A percentile compares a stretch with the other conserved stretches of the same genome.
Conservation (phyloP, 352 stramenopile species). For the Phytophthora foliorum region DNA sequence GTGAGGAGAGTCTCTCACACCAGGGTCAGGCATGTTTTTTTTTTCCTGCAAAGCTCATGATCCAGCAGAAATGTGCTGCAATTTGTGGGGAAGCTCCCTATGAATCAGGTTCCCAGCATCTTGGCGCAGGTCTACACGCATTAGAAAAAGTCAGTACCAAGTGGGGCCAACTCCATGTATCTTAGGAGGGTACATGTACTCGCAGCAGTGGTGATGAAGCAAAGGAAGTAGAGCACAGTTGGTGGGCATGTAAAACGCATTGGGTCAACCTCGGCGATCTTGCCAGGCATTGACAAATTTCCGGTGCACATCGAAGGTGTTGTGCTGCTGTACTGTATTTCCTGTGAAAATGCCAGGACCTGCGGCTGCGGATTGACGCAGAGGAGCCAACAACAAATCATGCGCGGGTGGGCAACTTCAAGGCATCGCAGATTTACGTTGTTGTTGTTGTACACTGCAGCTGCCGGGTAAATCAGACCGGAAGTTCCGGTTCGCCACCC, state of each 20-base stretch:
- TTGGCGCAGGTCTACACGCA: not conserved
- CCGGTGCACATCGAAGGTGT: slow-evolving; percentile 18
- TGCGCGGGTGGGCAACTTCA: too few relatives aligned
- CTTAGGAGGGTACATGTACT: too few relatives aligned
- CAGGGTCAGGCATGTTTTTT: not conserved
- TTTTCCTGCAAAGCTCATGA: slow-evolving; percentile 26
- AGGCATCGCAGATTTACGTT: too few relatives aligned
- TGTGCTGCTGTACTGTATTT: slow-evolving; percentile 11
- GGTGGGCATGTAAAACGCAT: too few relatives aligned
- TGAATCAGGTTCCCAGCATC: not conserved
- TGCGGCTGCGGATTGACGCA: slow-evolving; percentile 3
- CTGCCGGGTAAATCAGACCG: too few relatives aligned
- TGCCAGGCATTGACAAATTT: slow-evolving; percentile 11
- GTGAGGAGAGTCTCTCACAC: too few relatives aligned
- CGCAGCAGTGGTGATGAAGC: too few relatives aligned
- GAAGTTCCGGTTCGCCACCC: too few relatives aligned
- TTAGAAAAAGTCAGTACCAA: too few relatives aligned
- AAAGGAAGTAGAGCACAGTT: not conserved
- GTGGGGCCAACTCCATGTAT: too few relatives aligned
- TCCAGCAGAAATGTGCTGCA: not conserved
- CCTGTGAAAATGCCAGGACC: too few relatives aligned
- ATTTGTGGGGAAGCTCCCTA: not conserved
- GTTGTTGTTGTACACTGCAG: too few relatives aligned
- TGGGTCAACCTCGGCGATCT: not conserved
- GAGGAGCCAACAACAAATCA: slow-evolving; percentile 4